Evolutionary conservation across 192 early-diverging fungal species (phyloP), one percentile per base, ranked within the genome.

Genomic region (Lobosporangium transversale): DNA sequence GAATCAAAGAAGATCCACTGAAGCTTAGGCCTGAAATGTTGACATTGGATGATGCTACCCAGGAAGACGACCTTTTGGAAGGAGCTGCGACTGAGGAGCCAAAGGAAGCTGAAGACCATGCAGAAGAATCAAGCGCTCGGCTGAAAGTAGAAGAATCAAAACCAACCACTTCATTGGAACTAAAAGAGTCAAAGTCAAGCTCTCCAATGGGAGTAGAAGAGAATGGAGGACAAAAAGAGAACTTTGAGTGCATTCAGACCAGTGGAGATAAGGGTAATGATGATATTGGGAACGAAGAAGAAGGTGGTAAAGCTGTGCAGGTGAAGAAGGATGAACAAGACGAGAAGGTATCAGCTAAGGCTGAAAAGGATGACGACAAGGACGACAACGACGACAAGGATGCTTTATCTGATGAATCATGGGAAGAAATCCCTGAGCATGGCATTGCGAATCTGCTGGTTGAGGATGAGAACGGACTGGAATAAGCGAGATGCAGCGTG

Each of bases 401-500:
- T 24, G 44, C 35, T 14, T 5, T 59, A 11, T 74, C 70, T 12
- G 70, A 74, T 50, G 70, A 74, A 9, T 74, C 70, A 2, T 74
- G 70, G 70, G 70, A 74, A 74, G 70, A 74, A 21, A 54, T 74
- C 10, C 70, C 70, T 23, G 40, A 30, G 21, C 56, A 49, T 33
- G 31, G 31, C 2, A 30, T 74, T 14, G 62, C 53, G 23, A 20
- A 14, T n/a, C 21, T 74, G 9, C 51, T 55, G 24, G 48, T 60
- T 20, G 42, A 53, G 1, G 69, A 55, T 23, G 53, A 55, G 14
- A 37, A 36, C 6, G 30, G 0, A 4, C 18, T 42, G 6, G 21
- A 55, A 23, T 8, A 37, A 30, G 42, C 23, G 3, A n/a, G n/a
- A n/a, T n/a, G n/a, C n/a, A n/a, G n/a, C n/a, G n/a, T n/a, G n/a